Conservation (phyloP, 192 early-diverging fungal species). For the Entophlyctis luteolus region DNA sequence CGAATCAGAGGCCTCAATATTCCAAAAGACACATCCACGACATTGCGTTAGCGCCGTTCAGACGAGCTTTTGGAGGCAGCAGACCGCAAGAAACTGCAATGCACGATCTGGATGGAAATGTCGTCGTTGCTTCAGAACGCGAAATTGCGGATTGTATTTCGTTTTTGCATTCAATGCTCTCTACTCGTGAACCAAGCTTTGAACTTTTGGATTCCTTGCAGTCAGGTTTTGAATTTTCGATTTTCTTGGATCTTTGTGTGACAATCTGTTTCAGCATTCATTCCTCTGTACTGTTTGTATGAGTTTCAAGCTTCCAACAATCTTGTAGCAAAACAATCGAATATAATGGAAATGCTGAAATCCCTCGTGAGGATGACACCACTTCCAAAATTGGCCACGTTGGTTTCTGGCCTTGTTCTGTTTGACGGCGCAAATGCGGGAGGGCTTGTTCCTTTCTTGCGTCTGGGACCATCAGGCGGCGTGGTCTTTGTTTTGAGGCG, state of each 20-base stretch:
- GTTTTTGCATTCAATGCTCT: background rate
- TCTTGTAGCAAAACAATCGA: background rate
- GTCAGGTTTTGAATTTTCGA: constrained; percentile 2
- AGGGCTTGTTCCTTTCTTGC: constrained; percentile 4
- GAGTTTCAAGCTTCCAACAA: constrained; percentile 16
- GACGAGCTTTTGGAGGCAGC: background rate
- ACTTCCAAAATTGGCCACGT: background rate
- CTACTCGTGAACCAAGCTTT: constrained; percentile 1
- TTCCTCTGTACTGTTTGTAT: constrained; percentile 34
- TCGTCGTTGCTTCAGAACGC: constrained; percentile 20
- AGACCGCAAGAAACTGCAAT: background rate
- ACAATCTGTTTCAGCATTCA: constrained; percentile 37
- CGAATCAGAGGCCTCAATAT: constrained; percentile 47
- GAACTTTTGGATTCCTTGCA: constrained; percentile 1
- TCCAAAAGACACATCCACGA: constrained; percentile 50
- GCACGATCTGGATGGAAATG: constrained; percentile 31
- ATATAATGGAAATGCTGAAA: constrained; percentile 19
- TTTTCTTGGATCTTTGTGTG: background rate
- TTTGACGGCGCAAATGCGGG: background rate
- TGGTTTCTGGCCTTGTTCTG: background rate
- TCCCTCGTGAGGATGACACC: constrained; percentile 11
- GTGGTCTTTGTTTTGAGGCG: constrained; percentile 2
- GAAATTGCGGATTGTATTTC: background rate
- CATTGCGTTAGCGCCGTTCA: constrained; percentile 24
- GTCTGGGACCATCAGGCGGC: constrained; percentile 22